These are phyloP conservation scores for Psilocybe cyanescens DNA, from an alignment of 768 basidiomycete genomes.

Conservation along the genomic window DNA sequence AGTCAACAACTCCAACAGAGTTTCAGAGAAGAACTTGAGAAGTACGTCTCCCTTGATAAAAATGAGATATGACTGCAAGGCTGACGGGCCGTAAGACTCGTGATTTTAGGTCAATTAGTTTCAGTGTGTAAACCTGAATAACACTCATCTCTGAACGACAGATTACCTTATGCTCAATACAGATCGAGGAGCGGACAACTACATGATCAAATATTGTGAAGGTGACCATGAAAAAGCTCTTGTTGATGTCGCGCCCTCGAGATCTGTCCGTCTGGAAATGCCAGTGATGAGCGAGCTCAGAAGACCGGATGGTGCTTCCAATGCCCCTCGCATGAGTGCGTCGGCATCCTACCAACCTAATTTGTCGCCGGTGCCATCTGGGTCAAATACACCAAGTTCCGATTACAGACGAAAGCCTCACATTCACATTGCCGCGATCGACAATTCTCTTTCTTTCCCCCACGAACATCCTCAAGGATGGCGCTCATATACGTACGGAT, in stretches of 20 bases:
- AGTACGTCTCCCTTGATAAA: constrained; percentile 46
- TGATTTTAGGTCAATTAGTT: constrained; percentile 66
- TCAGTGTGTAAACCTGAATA: constrained; percentile 1
- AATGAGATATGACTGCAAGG: background rate
- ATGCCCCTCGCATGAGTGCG: constrained; percentile 40
- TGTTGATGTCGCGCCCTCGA: constrained; percentile 80
- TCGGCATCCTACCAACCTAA: constrained; percentile 42
- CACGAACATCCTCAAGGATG: constrained; percentile 85
- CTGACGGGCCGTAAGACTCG: constrained; percentile 54
- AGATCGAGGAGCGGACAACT: constrained; percentile 86
- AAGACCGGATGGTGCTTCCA: constrained; percentile 41
- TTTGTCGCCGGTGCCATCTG: constrained; percentile 37
- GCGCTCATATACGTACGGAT: constrained; percentile 85
- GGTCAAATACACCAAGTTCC: constrained; percentile 36
- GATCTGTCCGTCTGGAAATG: constrained; percentile 67
- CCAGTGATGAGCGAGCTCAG: constrained; percentile 75
- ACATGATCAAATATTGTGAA: constrained; percentile 92
- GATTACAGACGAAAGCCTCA: constrained; percentile 73
- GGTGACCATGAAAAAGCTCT: constrained; percentile 77
- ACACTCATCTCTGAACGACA: constrained; percentile 28
- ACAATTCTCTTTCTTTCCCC: constrained; percentile 91
- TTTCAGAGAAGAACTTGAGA: constrained; percentile 88
- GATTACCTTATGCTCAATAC: constrained; percentile 95
- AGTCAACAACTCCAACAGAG: constrained; percentile 75
- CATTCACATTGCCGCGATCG: constrained; percentile 91